Evolutionary conservation across 306 rosid genomes (phyloP), one percentile per base, ranked within the genome.

Genomic region (Clitoria ternatea): DNA sequence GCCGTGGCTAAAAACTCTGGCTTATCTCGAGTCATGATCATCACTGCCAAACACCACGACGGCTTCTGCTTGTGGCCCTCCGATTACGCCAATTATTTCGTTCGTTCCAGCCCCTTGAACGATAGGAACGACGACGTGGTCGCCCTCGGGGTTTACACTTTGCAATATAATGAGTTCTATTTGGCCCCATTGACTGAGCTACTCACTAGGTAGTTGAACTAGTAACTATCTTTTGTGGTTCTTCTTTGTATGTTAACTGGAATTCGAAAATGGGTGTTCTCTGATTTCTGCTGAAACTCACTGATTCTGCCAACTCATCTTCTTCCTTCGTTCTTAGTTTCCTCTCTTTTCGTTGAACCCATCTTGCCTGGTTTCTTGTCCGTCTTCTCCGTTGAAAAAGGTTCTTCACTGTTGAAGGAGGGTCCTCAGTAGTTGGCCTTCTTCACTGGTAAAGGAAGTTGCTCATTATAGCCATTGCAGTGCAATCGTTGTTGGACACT

Each of bases 61-160:
- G 97, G 97, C 13, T 92, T 92, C 82, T 92, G 96, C 78, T 42
- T 92, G 59, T 92, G 97, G 97, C 94, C 94, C 10, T 78, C 93
- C 6, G 78, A 77, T 1, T 89, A 89, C 59, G 85, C 97, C 39
- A 59, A 87, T 48, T 92, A 89, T 73, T 87, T 96, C 0, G 96
- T 92, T n/a, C 60, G 79, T 5, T 89, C 94, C 0, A 82, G 83
- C 59, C 12, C 45, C 2, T 92, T 93, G 97, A 87, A 75, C 57
- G 62, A 76, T 18, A 92, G 94, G 11, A 29, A 22, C 5, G 96
- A 92, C 23, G 94, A 92, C 72, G 94, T 92, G 22, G 89, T 92
- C 9, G 84, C 77, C 0, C 19, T 92, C 48, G 97, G 97, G 19
- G 70, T 92, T 59, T 92, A 92, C 32, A 87, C 91, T 23, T 2